Percentiles rank a stretch among this genome's conserved stretches.
Evolutionary conservation across 331 rosid genomes (phyloP).

Genomic region (Acacia concinna): DNA sequence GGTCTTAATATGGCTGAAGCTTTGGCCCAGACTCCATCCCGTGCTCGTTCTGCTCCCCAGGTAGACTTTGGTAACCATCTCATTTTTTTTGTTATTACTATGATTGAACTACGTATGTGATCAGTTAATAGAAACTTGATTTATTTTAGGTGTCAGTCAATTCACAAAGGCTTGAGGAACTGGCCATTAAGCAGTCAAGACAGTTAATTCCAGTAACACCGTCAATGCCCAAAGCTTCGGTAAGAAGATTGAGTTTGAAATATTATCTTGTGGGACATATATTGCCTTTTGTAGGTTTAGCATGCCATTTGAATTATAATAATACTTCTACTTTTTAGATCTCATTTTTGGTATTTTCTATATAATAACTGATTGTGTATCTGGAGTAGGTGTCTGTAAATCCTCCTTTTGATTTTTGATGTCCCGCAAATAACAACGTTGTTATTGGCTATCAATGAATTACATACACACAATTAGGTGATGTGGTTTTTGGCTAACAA

Average conservation of each 20-base stretch:
- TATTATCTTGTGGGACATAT: constrained; percentile 28
- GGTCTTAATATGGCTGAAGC: constrained; percentile 98
- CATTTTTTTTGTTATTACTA: constrained; percentile 19
- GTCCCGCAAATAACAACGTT: background rate
- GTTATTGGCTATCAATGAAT: background rate
- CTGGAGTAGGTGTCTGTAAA: constrained; percentile 1
- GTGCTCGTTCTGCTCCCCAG: constrained; percentile 78
- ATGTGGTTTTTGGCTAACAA: background rate
- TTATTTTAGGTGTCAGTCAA: constrained; percentile 62
- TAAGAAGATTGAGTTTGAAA: constrained; percentile 43
- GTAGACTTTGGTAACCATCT: constrained; percentile 32
- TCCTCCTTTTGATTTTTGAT: background rate
- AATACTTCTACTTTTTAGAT: background rate
- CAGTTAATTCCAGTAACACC: constrained; percentile 97
- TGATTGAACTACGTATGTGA: constrained; percentile 20
- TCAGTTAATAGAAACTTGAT: constrained; percentile 23
- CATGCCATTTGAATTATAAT: constrained; percentile 16
- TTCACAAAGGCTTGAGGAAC: constrained; percentile 92
- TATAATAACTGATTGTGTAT: background rate
- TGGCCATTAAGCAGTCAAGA: constrained; percentile 94
- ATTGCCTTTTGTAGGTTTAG: constrained; percentile 11
- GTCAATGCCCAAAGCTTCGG: constrained; percentile 78
- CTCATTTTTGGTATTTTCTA: background rate
- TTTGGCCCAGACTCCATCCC: constrained; percentile 76
- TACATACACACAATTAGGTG: background rate